These are phyloP conservation scores for Aspergillus wentii DNA, from an alignment of 495 filamentous ascomycete genomes.

Conservation along the genomic window DNA sequence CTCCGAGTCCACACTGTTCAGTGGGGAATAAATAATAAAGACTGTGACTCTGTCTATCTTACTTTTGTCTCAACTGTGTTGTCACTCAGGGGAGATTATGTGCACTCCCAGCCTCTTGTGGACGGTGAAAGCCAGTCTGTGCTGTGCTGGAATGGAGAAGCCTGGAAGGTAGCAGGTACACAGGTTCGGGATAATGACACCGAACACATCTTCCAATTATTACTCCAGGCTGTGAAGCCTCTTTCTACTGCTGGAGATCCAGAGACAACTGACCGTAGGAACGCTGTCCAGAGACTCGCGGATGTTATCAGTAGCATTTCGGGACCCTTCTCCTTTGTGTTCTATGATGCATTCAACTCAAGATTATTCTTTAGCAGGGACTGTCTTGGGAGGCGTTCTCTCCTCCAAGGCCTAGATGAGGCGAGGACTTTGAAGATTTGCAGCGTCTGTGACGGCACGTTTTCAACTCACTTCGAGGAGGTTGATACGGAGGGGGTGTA, in stretches of 20 bases:
- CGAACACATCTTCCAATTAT: slow-evolving; percentile 58
- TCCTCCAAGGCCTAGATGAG: slow-evolving; percentile 51
- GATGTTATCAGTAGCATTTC: slow-evolving; percentile 58
- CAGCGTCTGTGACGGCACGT: slow-evolving; percentile 63
- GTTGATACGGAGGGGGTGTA: slow-evolving; percentile 79
- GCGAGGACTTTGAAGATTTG: slow-evolving; percentile 57
- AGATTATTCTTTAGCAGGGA: slow-evolving; percentile 78
- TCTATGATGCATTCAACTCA: slow-evolving; percentile 59
- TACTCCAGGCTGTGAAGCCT: slow-evolving; percentile 44
- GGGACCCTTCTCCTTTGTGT: slow-evolving; percentile 91
- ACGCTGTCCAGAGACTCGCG: slow-evolving; percentile 34
- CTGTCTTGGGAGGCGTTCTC: slow-evolving; percentile 77
- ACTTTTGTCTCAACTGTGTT: slow-evolving; percentile 81
- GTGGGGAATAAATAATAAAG: slow-evolving; percentile 2
- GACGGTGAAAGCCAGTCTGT: slow-evolving; percentile 58
- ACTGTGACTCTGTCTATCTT: slow-evolving; percentile 31
- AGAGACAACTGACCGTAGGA: slow-evolving; percentile 5
- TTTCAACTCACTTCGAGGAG: slow-evolving; percentile 60
- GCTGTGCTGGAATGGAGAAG: slow-evolving; percentile 98
- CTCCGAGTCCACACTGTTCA: slow-evolving; percentile 26
- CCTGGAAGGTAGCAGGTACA: slow-evolving; percentile 67
- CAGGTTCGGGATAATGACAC: slow-evolving; percentile 70
- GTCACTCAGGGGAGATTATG: slow-evolving; percentile 67
- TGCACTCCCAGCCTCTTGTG: slow-evolving; percentile 70
- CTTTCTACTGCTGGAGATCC: slow-evolving; percentile 14